These are phyloP conservation scores for Orobanche coerulescens DNA, from an alignment of 257 asterid species.

Conservation along the genomic window DNA sequence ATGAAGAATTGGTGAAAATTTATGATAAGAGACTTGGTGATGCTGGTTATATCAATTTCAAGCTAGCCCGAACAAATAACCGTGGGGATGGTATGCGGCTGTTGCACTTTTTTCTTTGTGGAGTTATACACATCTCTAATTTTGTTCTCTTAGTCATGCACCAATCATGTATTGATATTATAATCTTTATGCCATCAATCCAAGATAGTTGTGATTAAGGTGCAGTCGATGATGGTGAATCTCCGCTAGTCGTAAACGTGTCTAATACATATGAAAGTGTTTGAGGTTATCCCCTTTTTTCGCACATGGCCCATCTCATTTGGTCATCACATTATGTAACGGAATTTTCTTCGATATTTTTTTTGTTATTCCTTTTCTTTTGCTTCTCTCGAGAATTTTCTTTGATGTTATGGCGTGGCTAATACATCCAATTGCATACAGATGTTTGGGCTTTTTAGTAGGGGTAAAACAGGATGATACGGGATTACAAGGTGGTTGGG, in stretches of 20 bases:
- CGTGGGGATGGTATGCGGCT: constrained; percentile 85
- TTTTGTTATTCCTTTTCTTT: neutral
- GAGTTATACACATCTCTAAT: neutral
- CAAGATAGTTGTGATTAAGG: no score
- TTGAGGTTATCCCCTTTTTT: neutral
- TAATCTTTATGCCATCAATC: no score
- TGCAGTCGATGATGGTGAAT: no score
- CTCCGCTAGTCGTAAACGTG: neutral
- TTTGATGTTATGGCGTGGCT: neutral
- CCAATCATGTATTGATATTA: no score
- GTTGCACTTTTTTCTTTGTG: neutral
- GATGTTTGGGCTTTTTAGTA: constrained; percentile 11
- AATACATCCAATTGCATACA: constrained; percentile 17
- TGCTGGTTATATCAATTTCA: constrained; percentile 81
- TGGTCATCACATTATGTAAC: neutral
- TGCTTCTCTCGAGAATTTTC: constrained; percentile 11
- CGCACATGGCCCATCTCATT: neutral
- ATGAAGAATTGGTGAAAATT: constrained; percentile 78
- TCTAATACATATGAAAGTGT: neutral
- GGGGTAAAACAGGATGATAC: constrained; percentile 18
- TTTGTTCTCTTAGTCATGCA: neutral
- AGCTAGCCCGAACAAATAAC: constrained; percentile 90
- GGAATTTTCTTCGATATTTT: constrained; percentile 1
- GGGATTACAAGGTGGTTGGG: constrained; percentile 14
- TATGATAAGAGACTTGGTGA: constrained; percentile 90